Base-by-base conservation (phyloP, 306 rosid species). In the Sphenostylis stenocarpa region DNA sequence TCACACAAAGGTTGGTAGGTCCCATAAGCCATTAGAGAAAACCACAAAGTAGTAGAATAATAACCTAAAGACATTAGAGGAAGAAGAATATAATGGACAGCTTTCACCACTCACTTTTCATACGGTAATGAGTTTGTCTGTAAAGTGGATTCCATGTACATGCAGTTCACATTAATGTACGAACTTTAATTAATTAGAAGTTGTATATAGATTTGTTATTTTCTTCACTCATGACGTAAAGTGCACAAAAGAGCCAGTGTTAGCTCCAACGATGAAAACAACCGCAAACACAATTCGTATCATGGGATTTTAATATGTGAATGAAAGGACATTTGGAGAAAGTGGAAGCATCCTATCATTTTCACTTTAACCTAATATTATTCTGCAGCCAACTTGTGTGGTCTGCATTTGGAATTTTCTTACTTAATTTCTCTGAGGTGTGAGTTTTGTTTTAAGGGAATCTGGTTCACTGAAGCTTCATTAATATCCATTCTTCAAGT, bases 71-170 rank as follows among this genome's bases (percentile, higher is more conserved):
- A 38, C 9, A 16, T 19, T 1, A 8, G 23, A 61, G 23, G 16
- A 12, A 12, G 49, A 21, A 72, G 62, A 77, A 65, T 36, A 67
- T 79, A 81, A 68, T 81, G 79, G 78, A 77, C 79, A 52, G 55
- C 67, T 67, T 62, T 66, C 70, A 48, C 14, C 26, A 66, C 69
- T 80, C 80, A 76, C 76, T 76, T 72, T 77, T 68, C 41, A 51
- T 67, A 67, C 21, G 10, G 60, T 17, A 77, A 77, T 41, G 6
- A 73, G 53, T 57, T 67, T 60, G 75, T 77, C 56, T 38, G 10
- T 67, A 73, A 68, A 73, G 85, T 81, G 78, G 85, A 84, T 81
- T 73, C 81, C 67, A n/a, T 43, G 49, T 20, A 52, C 58, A n/a
- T 33, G 67, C 20, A 43, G 48, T 73, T 65, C 67, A 38, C 52